These are phyloP conservation scores for Steccherinum ochraceum DNA, from an alignment of 768 basidiomycete genomes.

Conservation along the genomic window DNA sequence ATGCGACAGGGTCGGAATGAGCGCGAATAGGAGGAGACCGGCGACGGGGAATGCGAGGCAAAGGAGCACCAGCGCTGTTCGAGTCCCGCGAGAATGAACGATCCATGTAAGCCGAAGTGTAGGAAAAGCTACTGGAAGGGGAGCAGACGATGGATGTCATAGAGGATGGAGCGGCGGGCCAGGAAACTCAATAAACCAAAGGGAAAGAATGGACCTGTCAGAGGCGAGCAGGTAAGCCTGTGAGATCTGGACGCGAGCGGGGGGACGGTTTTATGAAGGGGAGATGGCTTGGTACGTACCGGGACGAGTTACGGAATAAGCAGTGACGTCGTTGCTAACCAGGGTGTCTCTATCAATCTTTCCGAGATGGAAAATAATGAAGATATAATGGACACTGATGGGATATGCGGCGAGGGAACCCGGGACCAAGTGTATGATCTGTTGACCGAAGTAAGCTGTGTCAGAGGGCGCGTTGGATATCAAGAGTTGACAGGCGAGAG, in stretches of 20 bases:
- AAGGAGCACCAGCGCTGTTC: slow-evolving; percentile 51
- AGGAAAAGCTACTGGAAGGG: slow-evolving; percentile 9
- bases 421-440: too few species aligned
- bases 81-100: slow-evolving; percentile 26
- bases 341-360: neutral
- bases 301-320: too few species aligned
- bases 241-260: neutral
- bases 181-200: neutral
- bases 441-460: too few species aligned
- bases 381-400: too few species aligned
- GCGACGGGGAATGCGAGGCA: slow-evolving; percentile 61
- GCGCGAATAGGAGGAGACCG: slow-evolving; percentile 21
- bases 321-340: too few species aligned
- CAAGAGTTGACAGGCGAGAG: too few species aligned
- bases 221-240: neutral
- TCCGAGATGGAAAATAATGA: neutral
- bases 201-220: neutral
- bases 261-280: neutral
- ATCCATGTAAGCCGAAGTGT: slow-evolving; percentile 12
- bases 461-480: too few species aligned
- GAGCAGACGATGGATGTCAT: slow-evolving; percentile 7
- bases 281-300: too few species aligned
- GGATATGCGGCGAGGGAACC: too few species aligned
- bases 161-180: neutral
- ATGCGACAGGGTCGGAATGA: slow-evolving; percentile 6